Base-by-base conservation (phyloP, 306 rosid genomes). In the Pueraria montana region DNA sequence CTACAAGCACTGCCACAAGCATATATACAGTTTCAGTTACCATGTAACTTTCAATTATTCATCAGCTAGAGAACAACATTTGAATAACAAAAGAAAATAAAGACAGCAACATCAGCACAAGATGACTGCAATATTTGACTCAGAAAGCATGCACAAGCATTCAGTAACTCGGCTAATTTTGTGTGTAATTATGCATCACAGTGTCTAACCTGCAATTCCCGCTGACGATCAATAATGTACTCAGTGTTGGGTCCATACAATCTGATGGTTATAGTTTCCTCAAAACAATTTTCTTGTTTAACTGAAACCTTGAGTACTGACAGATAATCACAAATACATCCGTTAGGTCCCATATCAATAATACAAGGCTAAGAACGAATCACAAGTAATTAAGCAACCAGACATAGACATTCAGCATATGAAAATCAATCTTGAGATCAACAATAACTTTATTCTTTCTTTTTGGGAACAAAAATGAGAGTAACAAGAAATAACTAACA, bases 171-270 rank as follows among this genome's bases (percentile, higher is more conserved):
- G 18, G 52, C 30, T 43, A 26, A 43, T 78, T 76, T 69, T 38
- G 48, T 13, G 36, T 20, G 59, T 52, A 63, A 72, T 70, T 55
- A 81, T 2, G 50, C 46, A 76, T 27, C 48, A 50, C n/a, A 30
- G 84, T 20, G 52, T 71, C 77, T 55, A 76, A 95, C 99, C 99
- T 89, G 94, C 83, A 96, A 86, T 87, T 96, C 99, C 21, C 97
- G 88, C 49, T 87, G 89, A 52, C 99, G 94, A 75, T 96, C 89
- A 23, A 96, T 92, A 24, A 95, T 93, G 83, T 88, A 83, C 52
- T 94, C 99, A 0, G 99, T 96, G 89, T 96, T 92, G 1, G 98
- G 98, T 50, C 98, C 99, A 82, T 89, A 96, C 77, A 96, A 80
- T 84, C 99, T 87, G 75, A 96, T 76, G 0, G 98, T 90, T 34